Base-by-base conservation (phyloP, 345 rosid species). In the Citrus trifoliata region DNA sequence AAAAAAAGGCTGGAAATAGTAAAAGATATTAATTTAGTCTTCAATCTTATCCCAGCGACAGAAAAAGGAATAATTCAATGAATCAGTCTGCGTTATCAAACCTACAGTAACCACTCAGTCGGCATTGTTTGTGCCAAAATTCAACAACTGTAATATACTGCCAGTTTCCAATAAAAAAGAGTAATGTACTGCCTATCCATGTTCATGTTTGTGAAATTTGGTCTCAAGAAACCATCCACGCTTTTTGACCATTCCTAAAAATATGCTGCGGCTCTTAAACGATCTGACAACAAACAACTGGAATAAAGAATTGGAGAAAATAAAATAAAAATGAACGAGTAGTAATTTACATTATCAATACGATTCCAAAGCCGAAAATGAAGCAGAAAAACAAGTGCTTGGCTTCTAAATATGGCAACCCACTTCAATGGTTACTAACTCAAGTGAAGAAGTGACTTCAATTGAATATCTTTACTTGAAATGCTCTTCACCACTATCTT, bases 401-500 rank as follows among this genome's bases (percentile, higher is more conserved):
- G 53, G 64, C 67, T 83, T 64, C 82, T 83, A 68, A 9, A 74
- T 40, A 55, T 71, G 55, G 83, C 40, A 87, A 75, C 35, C 74
- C 79, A 72, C 42, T 78, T 73, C 69, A 14, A 38, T 35, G 12
- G 27, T 74, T 76, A 21, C 85, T 61, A 70, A 63, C 58, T 70
- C 21, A 70, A 21, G 79, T 46, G 80, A 53, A 32, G 68, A 70
- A 69, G 48, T 32, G 79, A 70, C 73, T 6, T 65, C 58, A 64
- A 61, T 4, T 37, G 59, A 70, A 51, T 76, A 79, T 76, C 81
- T 84, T 80, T 79, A 55, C 32, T 28, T 78, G 87, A 86, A 81
- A 77, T 77, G 86, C 83, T 14, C 53, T 77, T 77, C 71, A 69
- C 80, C 84, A 86, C 79, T 81, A 37, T 30, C 58, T 76, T 60